These are phyloP conservation scores for Didymella glomerata DNA, from an alignment of 2,329 filamentous ascomycete genomes.

Conservation along the genomic window DNA sequence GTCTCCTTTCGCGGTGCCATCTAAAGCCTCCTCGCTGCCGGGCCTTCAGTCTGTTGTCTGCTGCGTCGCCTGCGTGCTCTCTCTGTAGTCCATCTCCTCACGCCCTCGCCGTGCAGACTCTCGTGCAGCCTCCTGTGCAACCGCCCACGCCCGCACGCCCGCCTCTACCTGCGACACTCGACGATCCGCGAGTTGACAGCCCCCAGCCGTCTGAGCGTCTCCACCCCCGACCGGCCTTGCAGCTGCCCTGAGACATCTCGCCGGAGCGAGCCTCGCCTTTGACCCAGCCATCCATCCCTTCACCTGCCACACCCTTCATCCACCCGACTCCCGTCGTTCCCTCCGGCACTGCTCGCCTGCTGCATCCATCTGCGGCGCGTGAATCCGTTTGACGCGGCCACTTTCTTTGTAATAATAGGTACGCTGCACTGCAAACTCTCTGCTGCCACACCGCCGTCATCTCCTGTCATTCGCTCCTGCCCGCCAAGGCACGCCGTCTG, in stretches of 20 bases:
- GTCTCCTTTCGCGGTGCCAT: constrained; percentile 28
- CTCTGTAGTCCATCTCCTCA: not conserved
- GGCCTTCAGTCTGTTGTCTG: constrained; percentile 4
- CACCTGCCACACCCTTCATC: constrained; percentile 23
- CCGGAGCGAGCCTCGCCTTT: constrained; percentile 40
- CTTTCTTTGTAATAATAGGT: constrained; percentile 41
- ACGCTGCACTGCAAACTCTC: constrained; percentile 25
- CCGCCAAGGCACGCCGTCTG: constrained; percentile 23
- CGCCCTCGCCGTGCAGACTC: not conserved
- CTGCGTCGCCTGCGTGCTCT: not conserved
- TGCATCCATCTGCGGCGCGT: constrained; percentile 4
- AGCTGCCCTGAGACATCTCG: constrained; percentile 35
- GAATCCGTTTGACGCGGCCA: constrained; percentile 13
- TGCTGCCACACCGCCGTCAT: not conserved
- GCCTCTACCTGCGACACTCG: constrained; percentile 38
- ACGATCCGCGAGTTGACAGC: constrained; percentile 27
- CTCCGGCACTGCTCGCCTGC: constrained; percentile 9
- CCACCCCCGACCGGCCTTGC: constrained; percentile 41
- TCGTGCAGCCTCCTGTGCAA: constrained; percentile 1
- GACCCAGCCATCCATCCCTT: constrained; percentile 42
- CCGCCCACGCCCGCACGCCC: constrained; percentile 20
- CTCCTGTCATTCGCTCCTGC: constrained; percentile 11
- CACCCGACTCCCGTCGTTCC: constrained; percentile 12
- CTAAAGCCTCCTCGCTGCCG: constrained; percentile 20
- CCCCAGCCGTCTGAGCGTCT: constrained; percentile 30